These are phyloP conservation scores for Ceratorhiza oryzae-sativae DNA, from an alignment of 1,284 basidiomycete species.

Conservation along the genomic window DNA sequence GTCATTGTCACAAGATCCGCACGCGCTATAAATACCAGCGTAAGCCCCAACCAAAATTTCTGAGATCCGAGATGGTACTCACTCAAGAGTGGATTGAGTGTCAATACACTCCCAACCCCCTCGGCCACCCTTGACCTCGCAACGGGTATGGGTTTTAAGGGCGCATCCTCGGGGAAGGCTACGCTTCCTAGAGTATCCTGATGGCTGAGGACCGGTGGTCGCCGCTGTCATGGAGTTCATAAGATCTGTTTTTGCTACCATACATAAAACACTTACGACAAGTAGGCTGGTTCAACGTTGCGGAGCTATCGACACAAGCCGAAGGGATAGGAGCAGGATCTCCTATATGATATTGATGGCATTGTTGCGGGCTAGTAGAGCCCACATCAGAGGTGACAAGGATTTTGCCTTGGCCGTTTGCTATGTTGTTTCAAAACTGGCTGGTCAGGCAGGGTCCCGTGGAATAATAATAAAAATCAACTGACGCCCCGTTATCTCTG, in stretches of 20 bases:
- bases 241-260: neutral
- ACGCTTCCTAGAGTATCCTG: slow-evolving; percentile 2
- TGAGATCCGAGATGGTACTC: neutral
- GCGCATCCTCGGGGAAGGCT: slow-evolving; percentile 16
- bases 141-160: neutral
- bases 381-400: slow-evolving; percentile 13
- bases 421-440: neutral
- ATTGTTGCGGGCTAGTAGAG: slow-evolving; percentile 7
- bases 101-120: slow-evolving; percentile 36
- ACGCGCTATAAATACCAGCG: neutral
- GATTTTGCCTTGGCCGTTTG: slow-evolving; percentile 13
- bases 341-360: slow-evolving; percentile 1
- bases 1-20: slow-evolving; percentile 34
- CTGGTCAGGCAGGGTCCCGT: neutral
- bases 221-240: neutral
- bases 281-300: slow-evolving; percentile 8
- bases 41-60: neutral
- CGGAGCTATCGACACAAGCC: slow-evolving; percentile 11
- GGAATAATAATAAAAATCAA: neutral
- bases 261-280: slow-evolving; percentile 17
- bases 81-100: slow-evolving; percentile 19
- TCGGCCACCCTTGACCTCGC: slow-evolving; percentile 3
- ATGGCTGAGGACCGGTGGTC: slow-evolving; percentile 9
- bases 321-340: slow-evolving; percentile 21
- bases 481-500: slow-evolving; percentile 13